Conservation (phyloP, 2,329 filamentous ascomycete genomes). For the Ilyonectria mors-panacis region DNA sequence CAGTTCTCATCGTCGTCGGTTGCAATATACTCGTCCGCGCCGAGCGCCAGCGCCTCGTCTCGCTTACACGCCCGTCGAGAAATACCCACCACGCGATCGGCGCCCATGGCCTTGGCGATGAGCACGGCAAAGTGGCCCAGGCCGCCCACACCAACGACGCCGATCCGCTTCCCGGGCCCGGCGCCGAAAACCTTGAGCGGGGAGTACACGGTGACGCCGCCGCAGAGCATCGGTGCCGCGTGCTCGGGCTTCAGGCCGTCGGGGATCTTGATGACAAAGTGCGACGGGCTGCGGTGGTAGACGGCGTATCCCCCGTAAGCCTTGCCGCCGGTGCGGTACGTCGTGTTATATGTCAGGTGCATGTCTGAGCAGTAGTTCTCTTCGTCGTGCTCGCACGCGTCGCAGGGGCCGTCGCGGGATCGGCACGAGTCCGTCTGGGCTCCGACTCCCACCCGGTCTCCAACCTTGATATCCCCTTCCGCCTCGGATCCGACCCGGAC, state of each 20-base stretch:
- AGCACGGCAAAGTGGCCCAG: conserved; percentile 78
- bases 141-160: conserved; percentile 79
- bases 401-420: conserved; percentile 64
- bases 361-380: conserved; percentile 78
- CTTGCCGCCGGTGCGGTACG: conserved; percentile 74
- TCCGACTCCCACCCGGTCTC: conserved; percentile 78
- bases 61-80: conserved; percentile 70
- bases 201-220: conserved; percentile 83
- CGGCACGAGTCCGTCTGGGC: conserved; percentile 77
- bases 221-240: conserved; percentile 86
- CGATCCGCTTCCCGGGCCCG: conserved; percentile 82
- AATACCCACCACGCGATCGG: conserved; percentile 68
- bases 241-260: conserved; percentile 72
- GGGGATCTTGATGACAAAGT: conserved; percentile 77
- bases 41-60: conserved; percentile 67
- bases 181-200: conserved; percentile 81
- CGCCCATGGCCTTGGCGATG: conserved; percentile 75
- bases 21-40: conserved; percentile 70
- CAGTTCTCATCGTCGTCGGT: conserved; percentile 66
- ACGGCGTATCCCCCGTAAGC: conserved; percentile 72
- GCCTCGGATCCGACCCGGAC: conserved; percentile 67
- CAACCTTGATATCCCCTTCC: conserved; percentile 66
- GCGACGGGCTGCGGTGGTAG: conserved; percentile 42
- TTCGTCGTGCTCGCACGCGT: conserved; percentile 72
- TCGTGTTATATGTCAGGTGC: conserved; percentile 72